Conservation (phyloP, 2,329 filamentous ascomycete species). For the Alternaria incomplexa region DNA sequence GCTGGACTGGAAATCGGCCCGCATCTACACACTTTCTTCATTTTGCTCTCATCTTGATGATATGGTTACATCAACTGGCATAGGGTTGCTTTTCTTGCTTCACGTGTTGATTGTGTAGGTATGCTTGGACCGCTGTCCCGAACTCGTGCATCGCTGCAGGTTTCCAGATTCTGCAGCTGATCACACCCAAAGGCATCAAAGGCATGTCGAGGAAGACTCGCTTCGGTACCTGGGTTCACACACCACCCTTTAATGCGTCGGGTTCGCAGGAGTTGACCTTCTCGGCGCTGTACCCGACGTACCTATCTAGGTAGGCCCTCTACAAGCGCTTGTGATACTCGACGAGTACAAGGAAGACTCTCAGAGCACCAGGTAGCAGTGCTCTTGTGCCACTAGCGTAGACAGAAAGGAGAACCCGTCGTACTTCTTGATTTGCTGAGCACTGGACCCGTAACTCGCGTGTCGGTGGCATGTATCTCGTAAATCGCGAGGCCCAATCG, state of each 20-base stretch:
- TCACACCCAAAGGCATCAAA: neutral
- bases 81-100: neutral
- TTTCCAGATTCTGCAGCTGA: neutral
- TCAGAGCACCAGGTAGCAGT: neutral
- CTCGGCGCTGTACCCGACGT: neutral
- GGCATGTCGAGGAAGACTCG: neutral
- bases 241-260: neutral
- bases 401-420: neutral
- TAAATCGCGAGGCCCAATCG: neutral
- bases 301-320: no score
- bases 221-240: neutral
- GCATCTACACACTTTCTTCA: neutral
- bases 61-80: neutral
- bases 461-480: neutral
- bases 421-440: neutral
- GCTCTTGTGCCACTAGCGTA: neutral
- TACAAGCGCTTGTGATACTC: neutral
- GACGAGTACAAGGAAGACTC: neutral
- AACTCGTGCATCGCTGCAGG: neutral
- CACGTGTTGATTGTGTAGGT: neutral
- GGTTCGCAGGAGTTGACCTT: neutral
- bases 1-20: neutral
- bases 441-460: neutral
- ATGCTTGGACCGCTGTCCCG: neutral
- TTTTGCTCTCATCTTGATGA: neutral